phyloP scores from a whole-genome alignment of 805 yeast genomes.

The Barnettozyma botsteinii region DNA sequence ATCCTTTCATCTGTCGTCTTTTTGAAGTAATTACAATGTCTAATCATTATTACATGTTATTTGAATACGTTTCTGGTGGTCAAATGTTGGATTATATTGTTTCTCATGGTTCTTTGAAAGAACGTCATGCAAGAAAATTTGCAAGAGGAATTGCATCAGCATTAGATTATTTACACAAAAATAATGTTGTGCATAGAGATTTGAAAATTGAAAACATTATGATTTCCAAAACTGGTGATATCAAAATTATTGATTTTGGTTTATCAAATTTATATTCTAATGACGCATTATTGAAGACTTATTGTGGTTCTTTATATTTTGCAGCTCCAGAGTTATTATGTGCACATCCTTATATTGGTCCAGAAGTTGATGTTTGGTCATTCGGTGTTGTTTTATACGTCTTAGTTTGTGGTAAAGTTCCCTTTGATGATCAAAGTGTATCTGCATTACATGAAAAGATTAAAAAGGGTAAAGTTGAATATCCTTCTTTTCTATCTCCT shows the following conservation, averaged over 20 bases:
- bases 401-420: slow-evolving; percentile 94
- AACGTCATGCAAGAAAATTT: slow-evolving; percentile 88
- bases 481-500: slow-evolving; percentile 73
- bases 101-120: slow-evolving; percentile 91
- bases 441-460: slow-evolving; percentile 90
- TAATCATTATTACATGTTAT: slow-evolving; percentile 92
- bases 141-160: slow-evolving; percentile 95
- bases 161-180: slow-evolving; percentile 85
- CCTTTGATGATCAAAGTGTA: slow-evolving; percentile 93
- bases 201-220: slow-evolving; percentile 93
- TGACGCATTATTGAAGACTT: slow-evolving; percentile 72
- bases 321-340: slow-evolving; percentile 96
- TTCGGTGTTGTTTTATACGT: slow-evolving; percentile 96
- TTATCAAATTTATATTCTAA: slow-evolving; percentile 80
- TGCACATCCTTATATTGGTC: slow-evolving; percentile 91
- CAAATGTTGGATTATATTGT: slow-evolving; percentile 96
- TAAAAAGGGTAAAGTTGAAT: slow-evolving; percentile 86
- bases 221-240: slow-evolving; percentile 90
- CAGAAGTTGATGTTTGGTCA: slow-evolving; percentile 98
- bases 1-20: slow-evolving; percentile 85
- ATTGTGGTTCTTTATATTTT: slow-evolving; percentile 95
- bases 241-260: slow-evolving; percentile 95
- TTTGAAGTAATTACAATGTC: slow-evolving; percentile 96
- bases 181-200: slow-evolving; percentile 95
- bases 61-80: slow-evolving; percentile 96